Base-by-base conservation (phyloP, 208 protist genomes). In the Trypanosoma avium region DNA sequence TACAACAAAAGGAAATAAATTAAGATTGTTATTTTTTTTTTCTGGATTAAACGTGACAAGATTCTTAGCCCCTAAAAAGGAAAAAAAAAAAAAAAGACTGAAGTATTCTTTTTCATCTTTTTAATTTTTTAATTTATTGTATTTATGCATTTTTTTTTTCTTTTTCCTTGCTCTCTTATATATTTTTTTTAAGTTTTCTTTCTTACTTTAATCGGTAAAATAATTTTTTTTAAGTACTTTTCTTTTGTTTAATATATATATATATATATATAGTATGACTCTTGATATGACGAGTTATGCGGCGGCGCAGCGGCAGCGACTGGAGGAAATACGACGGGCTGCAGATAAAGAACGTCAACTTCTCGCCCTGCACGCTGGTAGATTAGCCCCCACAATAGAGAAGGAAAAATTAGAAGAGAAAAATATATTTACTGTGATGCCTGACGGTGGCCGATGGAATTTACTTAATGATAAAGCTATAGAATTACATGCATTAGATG, bases 401-500 rank as follows among this genome's bases (percentile, higher is more conserved):
- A 36, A 6, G 1, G n/a, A n/a, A n/a, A n/a, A n/a, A n/a, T n/a
- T n/a, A n/a, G n/a, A n/a, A n/a, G n/a, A n/a, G n/a, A n/a, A n/a
- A n/a, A n/a, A n/a, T n/a, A n/a, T n/a, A n/a, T n/a, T n/a, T n/a
- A 33, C 40, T 22, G 2, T 43, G 21, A 9, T 2, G 9, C 13
- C 9, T 9, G 22, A 15, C 17, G 29, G 40, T 29, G 27, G 61
- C 19, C 61, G 61, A 1, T 67, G 61, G 48, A 0, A 29, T 6
- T 29, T 40, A 17, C 30, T 57, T 9, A 60, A 60, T n/a, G 61
- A 67, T 17, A 42, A 38, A 22, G 48, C 50, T 0, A 36, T 67
- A 38, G 61, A 67, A 40, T 15, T 67, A n/a, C 50, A 67, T 38
- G 61, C 61, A n/a, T 33, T 67, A 27, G 69, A 75, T 29, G 69